phyloP scores from a whole-genome alignment of 2,329 filamentous ascomycete genomes.

The Coniochaeta hoffmannii region DNA sequence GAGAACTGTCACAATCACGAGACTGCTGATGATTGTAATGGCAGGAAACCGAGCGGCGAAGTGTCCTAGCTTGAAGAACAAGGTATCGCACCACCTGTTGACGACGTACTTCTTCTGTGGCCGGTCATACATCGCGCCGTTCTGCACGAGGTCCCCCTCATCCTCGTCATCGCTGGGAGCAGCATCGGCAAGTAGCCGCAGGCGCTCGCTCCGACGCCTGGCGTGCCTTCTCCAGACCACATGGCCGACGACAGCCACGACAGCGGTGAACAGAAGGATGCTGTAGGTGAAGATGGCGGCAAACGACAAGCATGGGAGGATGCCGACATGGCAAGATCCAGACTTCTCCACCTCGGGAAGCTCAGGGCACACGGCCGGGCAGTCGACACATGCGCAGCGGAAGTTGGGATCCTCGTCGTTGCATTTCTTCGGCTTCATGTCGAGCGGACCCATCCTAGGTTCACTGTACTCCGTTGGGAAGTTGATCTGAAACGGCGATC shows the following conservation, averaged over 20 bases:
- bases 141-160: constrained; percentile 76
- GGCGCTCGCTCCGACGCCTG: constrained; percentile 68
- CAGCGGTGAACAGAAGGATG: constrained; percentile 60
- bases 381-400: constrained; percentile 90
- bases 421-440: constrained; percentile 74
- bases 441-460: constrained; percentile 61
- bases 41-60: constrained; percentile 75
- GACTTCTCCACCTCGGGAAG: constrained; percentile 67
- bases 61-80: constrained; percentile 75
- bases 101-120: constrained; percentile 74
- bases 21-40: constrained; percentile 69
- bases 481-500: constrained; percentile 98
- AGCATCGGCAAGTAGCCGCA: constrained; percentile 81
- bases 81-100: constrained; percentile 73
- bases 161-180: constrained; percentile 87
- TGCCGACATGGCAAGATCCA: constrained; percentile 72
- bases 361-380: constrained; percentile 74
- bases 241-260: constrained; percentile 63
- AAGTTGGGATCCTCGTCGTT: constrained; percentile 82
- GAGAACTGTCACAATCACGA: constrained; percentile 69
- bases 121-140: constrained; percentile 68
- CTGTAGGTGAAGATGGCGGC: constrained; percentile 83
- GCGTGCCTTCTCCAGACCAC: constrained; percentile 68
- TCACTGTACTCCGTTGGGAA: constrained; percentile 62
- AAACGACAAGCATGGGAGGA: constrained; percentile 90